A percentile compares a stretch with the other conserved stretches of the same genome.
phyloP scores from a whole-genome alignment of 495 filamentous ascomycete genomes.

The Aspergillus homomorphus region DNA sequence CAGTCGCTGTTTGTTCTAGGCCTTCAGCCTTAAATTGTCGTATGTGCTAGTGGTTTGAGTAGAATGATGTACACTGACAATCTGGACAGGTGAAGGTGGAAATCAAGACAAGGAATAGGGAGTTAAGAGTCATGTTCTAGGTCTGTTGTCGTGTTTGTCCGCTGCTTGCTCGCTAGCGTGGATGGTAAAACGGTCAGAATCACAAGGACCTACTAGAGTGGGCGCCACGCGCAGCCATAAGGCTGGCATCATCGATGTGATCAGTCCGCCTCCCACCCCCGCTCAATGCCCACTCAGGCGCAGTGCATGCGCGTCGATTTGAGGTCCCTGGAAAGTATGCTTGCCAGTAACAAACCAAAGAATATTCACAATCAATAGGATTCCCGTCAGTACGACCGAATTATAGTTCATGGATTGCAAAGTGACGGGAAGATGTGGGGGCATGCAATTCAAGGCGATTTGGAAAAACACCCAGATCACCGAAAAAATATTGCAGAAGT shows the following conservation, averaged over 20 bases:
- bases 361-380: not conserved
- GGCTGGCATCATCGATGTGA: not conserved
- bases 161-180: not conserved
- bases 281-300: not conserved
- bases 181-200: not conserved
- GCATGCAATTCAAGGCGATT: constrained; percentile 33
- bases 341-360: not conserved
- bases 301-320: not conserved
- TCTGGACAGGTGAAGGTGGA: not conserved
- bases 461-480: constrained; percentile 26
- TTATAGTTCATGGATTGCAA: constrained; percentile 35
- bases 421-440: constrained; percentile 25
- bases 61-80: not conserved
- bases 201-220: not conserved
- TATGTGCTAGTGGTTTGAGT: not conserved
- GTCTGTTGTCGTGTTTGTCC: too few relatives aligned
- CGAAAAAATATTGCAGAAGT: constrained; percentile 31
- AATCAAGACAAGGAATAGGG: too few relatives aligned
- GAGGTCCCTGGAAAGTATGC: not conserved
- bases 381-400: not conserved
- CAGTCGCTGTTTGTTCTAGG: not conserved
- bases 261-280: not conserved
- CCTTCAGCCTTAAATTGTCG: not conserved
- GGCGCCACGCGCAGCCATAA: not conserved
- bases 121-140: too few relatives aligned